Conservation (phyloP, 345 rosid species). For the Eucalyptus victrix region DNA sequence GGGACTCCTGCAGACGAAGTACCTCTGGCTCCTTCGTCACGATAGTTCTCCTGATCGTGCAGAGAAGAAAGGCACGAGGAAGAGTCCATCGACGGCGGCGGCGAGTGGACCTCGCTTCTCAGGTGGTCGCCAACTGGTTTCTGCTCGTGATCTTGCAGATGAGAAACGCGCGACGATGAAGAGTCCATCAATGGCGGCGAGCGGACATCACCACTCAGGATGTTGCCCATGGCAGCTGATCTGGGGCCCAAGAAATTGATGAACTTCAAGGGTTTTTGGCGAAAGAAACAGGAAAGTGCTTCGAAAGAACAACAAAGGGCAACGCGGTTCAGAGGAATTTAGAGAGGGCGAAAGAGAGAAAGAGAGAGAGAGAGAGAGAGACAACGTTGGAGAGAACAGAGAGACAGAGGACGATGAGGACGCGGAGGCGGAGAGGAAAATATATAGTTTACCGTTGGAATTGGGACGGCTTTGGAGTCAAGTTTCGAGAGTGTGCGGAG, state of each 20-base stretch:
- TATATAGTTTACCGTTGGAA: too few relatives aligned
- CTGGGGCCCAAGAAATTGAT: not conserved
- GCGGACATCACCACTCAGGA: not conserved
- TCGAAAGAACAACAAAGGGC: not conserved
- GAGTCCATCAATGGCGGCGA: not conserved
- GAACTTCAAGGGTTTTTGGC: not conserved
- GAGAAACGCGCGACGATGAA: not conserved
- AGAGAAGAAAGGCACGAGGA: not conserved
- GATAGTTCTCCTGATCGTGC: not conserved
- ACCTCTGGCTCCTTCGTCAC: not conserved
- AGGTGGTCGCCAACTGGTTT: not conserved
- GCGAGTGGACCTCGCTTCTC: not conserved
- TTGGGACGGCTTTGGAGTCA: too few relatives aligned
- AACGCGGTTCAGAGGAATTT: not conserved
- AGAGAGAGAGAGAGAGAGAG: not conserved
- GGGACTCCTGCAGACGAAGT: not conserved
- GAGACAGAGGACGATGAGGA: not conserved
- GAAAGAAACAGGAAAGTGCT: not conserved
- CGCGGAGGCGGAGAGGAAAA: not conserved
- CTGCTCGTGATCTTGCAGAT: not conserved
- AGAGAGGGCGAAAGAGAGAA: not conserved
- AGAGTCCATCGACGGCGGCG: not conserved
- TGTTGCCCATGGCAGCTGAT: not conserved
- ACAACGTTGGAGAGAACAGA: not conserved
- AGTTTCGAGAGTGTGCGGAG: not conserved